A percentile compares a stretch with the other conserved stretches of the same genome.
These are phyloP conservation scores for Vishniacozyma victoriae DNA, from an alignment of 768 basidiomycete species.

Conservation along the genomic window DNA sequence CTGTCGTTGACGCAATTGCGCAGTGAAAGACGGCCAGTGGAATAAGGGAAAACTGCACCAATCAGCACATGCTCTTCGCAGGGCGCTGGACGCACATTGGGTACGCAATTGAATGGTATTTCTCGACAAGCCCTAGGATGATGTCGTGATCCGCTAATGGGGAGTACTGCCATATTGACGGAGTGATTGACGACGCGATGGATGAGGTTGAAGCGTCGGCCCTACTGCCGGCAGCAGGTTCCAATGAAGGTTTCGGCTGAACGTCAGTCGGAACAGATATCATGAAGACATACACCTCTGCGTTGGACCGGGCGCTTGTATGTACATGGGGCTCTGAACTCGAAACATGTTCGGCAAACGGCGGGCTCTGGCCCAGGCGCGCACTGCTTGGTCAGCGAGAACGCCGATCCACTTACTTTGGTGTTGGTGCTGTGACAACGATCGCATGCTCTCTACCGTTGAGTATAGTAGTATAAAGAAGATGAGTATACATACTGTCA, in stretches of 20 bases:
- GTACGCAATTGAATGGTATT: constrained; percentile 15
- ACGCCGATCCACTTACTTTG: background rate
- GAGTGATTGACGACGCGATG: background rate
- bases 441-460: background rate
- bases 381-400: background rate
- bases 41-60: constrained; percentile 10
- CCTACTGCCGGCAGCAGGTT: background rate
- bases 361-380: background rate
- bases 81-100: constrained; percentile 16
- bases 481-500: background rate
- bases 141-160: background rate
- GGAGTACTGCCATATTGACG: background rate
- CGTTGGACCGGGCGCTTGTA: background rate
- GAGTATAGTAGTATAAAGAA: background rate
- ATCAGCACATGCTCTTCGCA: background rate
- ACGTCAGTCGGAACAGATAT: background rate
- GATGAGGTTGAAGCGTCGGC: background rate
- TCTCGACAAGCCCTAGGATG: constrained; percentile 5
- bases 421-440: background rate
- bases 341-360: background rate
- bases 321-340: background rate
- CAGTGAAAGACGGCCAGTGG: constrained; percentile 22
- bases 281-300: background rate
- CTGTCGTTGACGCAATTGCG: constrained; percentile 1
- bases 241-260: background rate